phyloP scores from a whole-genome alignment of 129 eudicot genomes.

The Rutidosis leptorrhynchoides region DNA sequence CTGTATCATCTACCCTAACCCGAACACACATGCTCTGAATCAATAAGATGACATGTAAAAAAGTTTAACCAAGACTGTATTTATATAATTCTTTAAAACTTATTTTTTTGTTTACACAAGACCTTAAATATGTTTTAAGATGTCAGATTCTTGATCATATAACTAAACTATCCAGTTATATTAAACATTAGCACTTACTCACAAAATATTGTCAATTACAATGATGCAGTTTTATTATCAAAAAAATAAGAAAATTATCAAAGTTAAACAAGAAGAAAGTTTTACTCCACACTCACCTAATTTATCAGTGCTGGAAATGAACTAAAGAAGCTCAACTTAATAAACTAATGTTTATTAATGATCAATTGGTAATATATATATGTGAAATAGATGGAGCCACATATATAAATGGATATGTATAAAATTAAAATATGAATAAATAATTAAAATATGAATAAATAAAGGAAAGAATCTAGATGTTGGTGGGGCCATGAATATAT shows the following conservation, averaged over 20 bases:
- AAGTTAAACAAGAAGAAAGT: slow-evolving; percentile 24
- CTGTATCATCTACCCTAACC: background rate
- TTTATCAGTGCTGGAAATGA: slow-evolving; percentile 13
- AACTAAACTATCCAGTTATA: background rate
- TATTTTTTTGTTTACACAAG: background rate
- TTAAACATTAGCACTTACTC: background rate
- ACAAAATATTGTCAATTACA: background rate
- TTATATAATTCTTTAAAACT: no score
- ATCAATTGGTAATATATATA: background rate
- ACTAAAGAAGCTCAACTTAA: slow-evolving; percentile 6
- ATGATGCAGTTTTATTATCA: background rate
- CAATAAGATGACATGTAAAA: no score
- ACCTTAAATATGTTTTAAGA: slow-evolving; percentile 1
- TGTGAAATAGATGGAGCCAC: background rate
- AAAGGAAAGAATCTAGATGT: background rate
- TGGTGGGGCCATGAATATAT: slow-evolving; percentile 13
- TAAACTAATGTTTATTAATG: background rate
- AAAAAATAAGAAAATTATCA: slow-evolving; percentile 1
- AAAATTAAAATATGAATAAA: background rate
- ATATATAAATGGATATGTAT: slow-evolving; percentile 6
- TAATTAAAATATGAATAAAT: background rate
- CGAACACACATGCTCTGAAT: background rate
- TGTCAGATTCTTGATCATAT: background rate
- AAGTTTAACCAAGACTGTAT: no score
- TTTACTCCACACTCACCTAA: background rate